Conservation (phyloP, 345 rosid genomes). For the Eucalyptus cladocalyx region DNA sequence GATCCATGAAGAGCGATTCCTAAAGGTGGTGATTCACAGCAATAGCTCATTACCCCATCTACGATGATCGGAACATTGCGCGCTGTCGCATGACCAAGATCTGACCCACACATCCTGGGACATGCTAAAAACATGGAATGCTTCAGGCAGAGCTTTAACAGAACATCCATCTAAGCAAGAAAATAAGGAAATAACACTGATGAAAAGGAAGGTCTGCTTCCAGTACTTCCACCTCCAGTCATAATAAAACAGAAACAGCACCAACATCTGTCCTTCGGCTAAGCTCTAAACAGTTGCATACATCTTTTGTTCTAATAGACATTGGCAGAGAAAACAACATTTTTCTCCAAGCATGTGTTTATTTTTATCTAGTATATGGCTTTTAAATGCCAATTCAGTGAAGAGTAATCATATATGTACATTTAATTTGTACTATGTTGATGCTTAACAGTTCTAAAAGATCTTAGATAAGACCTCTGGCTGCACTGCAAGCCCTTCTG, state of each 20-base stretch:
- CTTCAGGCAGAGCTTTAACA: not conserved
- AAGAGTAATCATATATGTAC: not conserved
- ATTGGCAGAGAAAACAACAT: not conserved
- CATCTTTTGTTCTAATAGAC: not conserved
- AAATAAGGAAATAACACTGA: not conserved
- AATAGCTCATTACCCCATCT: conserved; percentile 57
- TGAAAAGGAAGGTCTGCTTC: not conserved
- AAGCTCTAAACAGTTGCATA: not conserved
- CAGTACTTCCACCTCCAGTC: not conserved
- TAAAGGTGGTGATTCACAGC: not conserved
- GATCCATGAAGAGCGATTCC: not conserved
- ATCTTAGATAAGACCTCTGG: not conserved
- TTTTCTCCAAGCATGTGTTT: not conserved
- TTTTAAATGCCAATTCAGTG: not conserved
- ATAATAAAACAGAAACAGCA: not conserved
- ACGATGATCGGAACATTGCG: conserved; percentile 70
- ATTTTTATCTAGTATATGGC: not conserved
- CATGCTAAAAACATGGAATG: not conserved
- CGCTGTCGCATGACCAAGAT: conserved; percentile 61
- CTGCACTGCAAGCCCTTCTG: not conserved
- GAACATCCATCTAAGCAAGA: not conserved
- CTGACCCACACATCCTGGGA: conserved; percentile 66
- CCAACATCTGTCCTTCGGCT: not conserved
- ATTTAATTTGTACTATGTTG: not conserved
- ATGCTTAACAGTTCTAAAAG: not conserved